phyloP scores from a whole-genome alignment of 176 grass and related monocot species.

The Tillandsia leiboldiana region DNA sequence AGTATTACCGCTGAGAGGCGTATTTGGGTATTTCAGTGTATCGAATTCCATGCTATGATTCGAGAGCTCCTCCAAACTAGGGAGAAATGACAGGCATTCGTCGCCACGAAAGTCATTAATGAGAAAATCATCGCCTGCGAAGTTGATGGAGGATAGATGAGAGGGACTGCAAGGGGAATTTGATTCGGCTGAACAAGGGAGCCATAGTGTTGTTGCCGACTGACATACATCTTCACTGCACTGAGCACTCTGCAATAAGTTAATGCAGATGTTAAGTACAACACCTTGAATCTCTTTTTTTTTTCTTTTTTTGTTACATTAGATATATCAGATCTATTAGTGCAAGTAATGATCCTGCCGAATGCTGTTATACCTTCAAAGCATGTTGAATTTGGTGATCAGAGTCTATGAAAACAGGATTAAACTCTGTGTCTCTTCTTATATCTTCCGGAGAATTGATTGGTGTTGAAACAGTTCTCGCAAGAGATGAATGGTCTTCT shows the following conservation, averaged over 20 bases:
- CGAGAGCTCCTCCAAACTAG: conserved; percentile 9
- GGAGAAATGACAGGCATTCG: not conserved
- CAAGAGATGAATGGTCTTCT: conserved; percentile 5
- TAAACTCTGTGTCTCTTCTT: not conserved
- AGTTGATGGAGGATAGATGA: not conserved
- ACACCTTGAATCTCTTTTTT: not conserved
- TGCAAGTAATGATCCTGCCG: not conserved
- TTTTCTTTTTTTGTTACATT: not conserved
- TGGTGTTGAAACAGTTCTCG: not conserved
- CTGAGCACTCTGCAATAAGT: not conserved
- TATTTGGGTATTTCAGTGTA: not conserved
- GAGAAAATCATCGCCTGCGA: conserved; percentile 1
- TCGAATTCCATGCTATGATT: conserved; percentile 2
- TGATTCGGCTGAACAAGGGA: not conserved
- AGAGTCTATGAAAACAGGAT: not conserved
- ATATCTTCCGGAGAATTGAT: not conserved
- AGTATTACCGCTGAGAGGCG: not conserved
- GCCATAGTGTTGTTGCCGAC: not conserved
- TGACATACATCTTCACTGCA: not conserved
- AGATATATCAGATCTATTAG: not conserved
- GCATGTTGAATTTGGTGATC: conserved; percentile 4
- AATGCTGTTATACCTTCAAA: not conserved
- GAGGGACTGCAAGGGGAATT: not conserved
- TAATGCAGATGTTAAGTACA: not conserved
- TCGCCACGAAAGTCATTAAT: not conserved